A percentile compares a stretch with the other conserved stretches of the same genome.
Evolutionary conservation across 345 rosid species (phyloP).

Genomic region (Anastatica hierochuntica): DNA sequence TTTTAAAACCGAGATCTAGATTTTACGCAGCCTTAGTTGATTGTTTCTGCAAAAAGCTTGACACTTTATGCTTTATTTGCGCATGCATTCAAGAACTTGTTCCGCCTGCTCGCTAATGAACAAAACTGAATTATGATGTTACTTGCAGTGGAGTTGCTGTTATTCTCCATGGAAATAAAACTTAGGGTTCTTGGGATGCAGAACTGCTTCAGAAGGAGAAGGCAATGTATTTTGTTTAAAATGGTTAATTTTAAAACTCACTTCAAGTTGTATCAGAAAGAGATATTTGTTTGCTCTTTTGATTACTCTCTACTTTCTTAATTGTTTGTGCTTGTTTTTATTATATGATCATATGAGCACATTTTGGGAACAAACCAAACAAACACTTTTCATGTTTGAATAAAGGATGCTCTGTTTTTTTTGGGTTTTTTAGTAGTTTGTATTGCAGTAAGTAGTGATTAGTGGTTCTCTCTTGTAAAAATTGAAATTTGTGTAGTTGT

Average conservation of each 20-base stretch:
- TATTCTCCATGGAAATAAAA: constrained; percentile 21
- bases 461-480: constrained; percentile 2
- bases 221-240: constrained; percentile 15
- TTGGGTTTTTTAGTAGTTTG: constrained; percentile 1
- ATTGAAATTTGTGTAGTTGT: not conserved
- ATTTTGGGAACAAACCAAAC: constrained; percentile 23
- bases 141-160: constrained; percentile 9
- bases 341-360: constrained; percentile 9
- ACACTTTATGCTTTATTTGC: not conserved
- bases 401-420: constrained; percentile 20
- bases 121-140: not conserved
- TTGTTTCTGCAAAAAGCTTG: not conserved
- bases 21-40: too few relatives aligned
- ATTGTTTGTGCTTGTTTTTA: constrained; percentile 7
- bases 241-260: constrained; percentile 11
- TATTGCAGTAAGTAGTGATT: not conserved
- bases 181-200: constrained; percentile 11
- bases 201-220: constrained; percentile 15
- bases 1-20: not conserved
- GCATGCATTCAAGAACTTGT: too few relatives aligned
- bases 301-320: not conserved
- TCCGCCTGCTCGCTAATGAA: not conserved
- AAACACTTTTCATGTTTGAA: constrained; percentile 23
- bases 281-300: constrained; percentile 9
- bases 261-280: constrained; percentile 10